These are phyloP conservation scores for Medicago truncatula DNA, from an alignment of 306 rosid genomes.

Conservation along the genomic window MtrunA17r5.0-ANR NC_053045.1:61719001-61719500, in stretches of 20 bases:
- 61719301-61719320: slow-evolving; percentile 10
- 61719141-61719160: slow-evolving; percentile 39
- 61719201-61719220: neutral
- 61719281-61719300: slow-evolving; percentile 7
- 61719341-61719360: slow-evolving; percentile 19
- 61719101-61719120: slow-evolving; percentile 95
- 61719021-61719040: slow-evolving; percentile 97
- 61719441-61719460: slow-evolving; percentile 99
- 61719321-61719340: neutral
- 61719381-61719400: slow-evolving; percentile 36
- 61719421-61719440: slow-evolving; percentile 94
- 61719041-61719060: slow-evolving; percentile 98
- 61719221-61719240: slow-evolving; percentile 1
- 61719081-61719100: slow-evolving; percentile 98
- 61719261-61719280: slow-evolving; percentile 3
- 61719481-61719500: slow-evolving; percentile 98
- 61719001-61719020: slow-evolving; percentile 98
- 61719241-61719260: slow-evolving; percentile 21
- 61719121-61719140: slow-evolving; percentile 88
- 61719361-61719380: slow-evolving; percentile 32
- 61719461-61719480: slow-evolving; percentile 96
- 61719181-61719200: too few species aligned
- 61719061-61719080: slow-evolving; percentile 98
- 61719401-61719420: slow-evolving; percentile 99
- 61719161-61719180: slow-evolving; percentile 35